These are phyloP conservation scores for Melampsora larici-populina DNA, from an alignment of 1,284 basidiomycete species.

Conservation along the genomic window DNA sequence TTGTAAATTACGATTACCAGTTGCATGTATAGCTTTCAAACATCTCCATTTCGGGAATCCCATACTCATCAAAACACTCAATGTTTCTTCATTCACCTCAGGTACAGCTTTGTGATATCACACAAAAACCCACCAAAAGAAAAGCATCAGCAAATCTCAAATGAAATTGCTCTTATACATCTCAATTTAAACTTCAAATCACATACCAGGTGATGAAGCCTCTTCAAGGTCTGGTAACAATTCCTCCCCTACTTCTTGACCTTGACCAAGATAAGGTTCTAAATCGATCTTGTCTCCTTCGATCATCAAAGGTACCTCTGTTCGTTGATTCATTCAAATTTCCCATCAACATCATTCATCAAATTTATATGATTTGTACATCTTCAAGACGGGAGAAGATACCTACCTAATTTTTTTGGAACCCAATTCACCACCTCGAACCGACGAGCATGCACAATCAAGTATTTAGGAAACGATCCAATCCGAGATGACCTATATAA, in stretches of 20 bases:
- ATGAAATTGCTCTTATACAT: background rate
- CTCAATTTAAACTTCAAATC: slow-evolving; percentile 55
- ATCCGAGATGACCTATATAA: slow-evolving; percentile 66
- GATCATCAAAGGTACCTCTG: slow-evolving; percentile 84
- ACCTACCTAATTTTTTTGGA: slow-evolving; percentile 81
- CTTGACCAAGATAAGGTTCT: slow-evolving; percentile 68
- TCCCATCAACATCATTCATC: background rate
- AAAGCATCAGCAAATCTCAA: background rate
- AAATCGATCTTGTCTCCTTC: slow-evolving; percentile 66
- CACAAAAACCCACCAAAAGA: background rate
- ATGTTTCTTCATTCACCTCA: slow-evolving; percentile 66
- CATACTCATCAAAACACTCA: slow-evolving; percentile 76
- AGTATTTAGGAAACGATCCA: slow-evolving; percentile 79
- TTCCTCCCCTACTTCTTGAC: slow-evolving; percentile 70
- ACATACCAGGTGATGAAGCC: slow-evolving; percentile 50
- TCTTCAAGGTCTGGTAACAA: slow-evolving; percentile 65
- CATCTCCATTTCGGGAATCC: slow-evolving; percentile 79
- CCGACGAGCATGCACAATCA: slow-evolving; percentile 87
- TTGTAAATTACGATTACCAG: slow-evolving; percentile 69
- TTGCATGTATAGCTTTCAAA: slow-evolving; percentile 83
- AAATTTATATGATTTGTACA: background rate
- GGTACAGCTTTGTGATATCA: slow-evolving; percentile 48
- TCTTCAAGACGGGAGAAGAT: background rate
- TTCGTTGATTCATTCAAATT: slow-evolving; percentile 38
- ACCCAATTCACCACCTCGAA: slow-evolving; percentile 98